Evolutionary conservation across 2,329 filamentous ascomycete genomes (phyloP).

Genomic region (Colletotrichum scovillei): DNA sequence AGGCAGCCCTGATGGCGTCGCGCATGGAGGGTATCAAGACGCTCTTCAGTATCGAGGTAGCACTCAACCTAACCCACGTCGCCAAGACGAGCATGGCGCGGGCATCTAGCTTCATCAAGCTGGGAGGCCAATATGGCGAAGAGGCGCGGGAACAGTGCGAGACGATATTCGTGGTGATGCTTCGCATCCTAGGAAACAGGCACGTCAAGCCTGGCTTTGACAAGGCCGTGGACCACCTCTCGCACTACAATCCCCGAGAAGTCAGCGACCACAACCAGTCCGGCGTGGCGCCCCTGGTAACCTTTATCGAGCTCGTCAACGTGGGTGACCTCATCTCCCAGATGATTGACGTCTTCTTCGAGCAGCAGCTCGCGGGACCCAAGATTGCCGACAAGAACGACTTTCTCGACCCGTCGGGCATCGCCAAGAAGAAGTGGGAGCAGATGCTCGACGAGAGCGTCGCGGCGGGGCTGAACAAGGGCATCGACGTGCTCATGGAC

Average conservation of each 20-base stretch:
- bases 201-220: conserved; percentile 96
- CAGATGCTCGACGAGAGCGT: conserved; percentile 98
- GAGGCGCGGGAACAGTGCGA: conserved; percentile 91
- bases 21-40: conserved; percentile 94
- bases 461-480: conserved; percentile 94
- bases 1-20: conserved; percentile 97
- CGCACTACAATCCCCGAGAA: conserved; percentile 89
- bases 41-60: conserved; percentile 96
- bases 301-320: conserved; percentile 96
- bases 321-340: conserved; percentile 98
- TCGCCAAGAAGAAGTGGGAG: conserved; percentile 98
- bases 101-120: conserved; percentile 81
- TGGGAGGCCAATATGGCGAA: conserved; percentile 83
- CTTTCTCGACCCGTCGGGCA: conserved; percentile 89
- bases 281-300: conserved; percentile 90
- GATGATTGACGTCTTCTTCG: conserved; percentile 99
- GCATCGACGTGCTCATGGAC: conserved; percentile 97
- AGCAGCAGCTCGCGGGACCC: conserved; percentile 87
- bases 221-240: conserved; percentile 90
- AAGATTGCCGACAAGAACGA: conserved; percentile 92
- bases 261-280: conserved; percentile 76
- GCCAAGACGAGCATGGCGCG: conserved; percentile 91
- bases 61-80: conserved; percentile 86
- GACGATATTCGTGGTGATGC: conserved; percentile 84
- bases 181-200: conserved; percentile 84